Percentiles rank a stretch among this genome's conserved stretches.
These are phyloP conservation scores for Arabis hirsuta DNA, from an alignment of 345 rosid species.

Conservation along the genomic window DNA sequence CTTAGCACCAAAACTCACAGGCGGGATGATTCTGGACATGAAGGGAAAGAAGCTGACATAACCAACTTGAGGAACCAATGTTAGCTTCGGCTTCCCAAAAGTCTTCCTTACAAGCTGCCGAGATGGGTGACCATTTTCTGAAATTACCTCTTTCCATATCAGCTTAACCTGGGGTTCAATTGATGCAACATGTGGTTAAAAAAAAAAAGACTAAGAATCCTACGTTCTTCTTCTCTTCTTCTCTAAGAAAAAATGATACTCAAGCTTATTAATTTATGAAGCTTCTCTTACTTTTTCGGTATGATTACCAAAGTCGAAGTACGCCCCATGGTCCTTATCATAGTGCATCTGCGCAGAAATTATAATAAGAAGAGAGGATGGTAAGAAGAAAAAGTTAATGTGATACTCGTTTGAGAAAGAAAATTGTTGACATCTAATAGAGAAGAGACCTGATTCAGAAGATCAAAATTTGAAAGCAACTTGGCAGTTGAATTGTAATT, in stretches of 20 bases:
- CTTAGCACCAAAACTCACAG: conserved; percentile 60
- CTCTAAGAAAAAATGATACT: conserved; percentile 2
- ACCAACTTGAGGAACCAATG: conserved; percentile 87
- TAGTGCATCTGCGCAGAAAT: conserved; percentile 73
- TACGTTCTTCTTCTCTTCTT: conserved; percentile 9
- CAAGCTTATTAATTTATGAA: background rate
- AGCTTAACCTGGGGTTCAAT: conserved; percentile 68
- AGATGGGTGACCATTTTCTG: conserved; percentile 56
- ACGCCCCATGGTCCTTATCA: conserved; percentile 76
- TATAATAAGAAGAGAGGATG: conserved; percentile 7
- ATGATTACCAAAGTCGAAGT: conserved; percentile 92
- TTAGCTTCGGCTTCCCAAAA: conserved; percentile 61
- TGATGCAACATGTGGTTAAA: background rate
- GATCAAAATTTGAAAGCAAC: conserved; percentile 77
- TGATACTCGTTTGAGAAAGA: background rate
- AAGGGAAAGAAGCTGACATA: conserved; percentile 96
- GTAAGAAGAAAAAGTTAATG: background rate
- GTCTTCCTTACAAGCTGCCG: conserved; percentile 83
- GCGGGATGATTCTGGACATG: conserved; percentile 79
- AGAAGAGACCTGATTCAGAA: conserved; percentile 71
- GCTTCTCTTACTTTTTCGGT: conserved; percentile 78
- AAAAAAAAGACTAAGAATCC: conserved; percentile 9
- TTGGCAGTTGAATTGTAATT: conserved; percentile 64
- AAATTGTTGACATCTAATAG: conserved; percentile 10
- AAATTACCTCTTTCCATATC: conserved; percentile 67